Evolutionary conservation across 1,284 basidiomycete species (phyloP), one percentile per base, ranked within the genome.

Genomic region (Caloboletus inedulis): DNA sequence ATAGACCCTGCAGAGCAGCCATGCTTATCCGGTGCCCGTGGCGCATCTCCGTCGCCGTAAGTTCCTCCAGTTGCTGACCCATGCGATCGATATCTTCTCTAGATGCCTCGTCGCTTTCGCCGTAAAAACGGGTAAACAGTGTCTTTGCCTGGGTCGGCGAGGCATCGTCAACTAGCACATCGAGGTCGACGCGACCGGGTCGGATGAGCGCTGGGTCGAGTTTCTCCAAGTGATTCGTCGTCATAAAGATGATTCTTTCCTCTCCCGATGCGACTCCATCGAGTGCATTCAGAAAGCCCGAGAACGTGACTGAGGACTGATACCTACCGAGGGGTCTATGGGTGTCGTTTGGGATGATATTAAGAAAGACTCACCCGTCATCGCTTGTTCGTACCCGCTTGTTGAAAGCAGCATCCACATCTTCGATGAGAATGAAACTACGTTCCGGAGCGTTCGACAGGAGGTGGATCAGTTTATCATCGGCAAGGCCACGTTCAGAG

Each of bases 191-290:
- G 9, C 96, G 82, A 2, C 96, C 96, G 0, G 96, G 96, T 48
- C 96, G 86, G 60, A 99, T 94, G 35, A 99, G 82, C 0, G 97
- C 96, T 9, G 92, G 88, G 64, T 96, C 94, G 18, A 94, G 78
- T 56, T 76, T 78, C 56, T 88, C 82, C 37, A 91, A 72, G 64
- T 98, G 96, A 71, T 99, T 99, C n/a, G 96, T 99, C 1, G 96
- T 99, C 89, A 99, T 93, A 72, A 99, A 99, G 39, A 99, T 85
- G 65, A 99, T 89, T n/a, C 97, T 85, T 65, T 97, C 94, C 69
- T 97, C 94, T 34, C 94, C 93, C 4, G 92, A 95, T 2, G 95
- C 96, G 14, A 99, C 96, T 18, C 97, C 97, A 68, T 99, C 97
- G 3, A 99, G 79, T 5, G 96, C 94, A 65, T 99, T 99, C 29